phyloP scores from a whole-genome alignment of 148 eudicot species.

The Rhododendron henanense region DNA sequence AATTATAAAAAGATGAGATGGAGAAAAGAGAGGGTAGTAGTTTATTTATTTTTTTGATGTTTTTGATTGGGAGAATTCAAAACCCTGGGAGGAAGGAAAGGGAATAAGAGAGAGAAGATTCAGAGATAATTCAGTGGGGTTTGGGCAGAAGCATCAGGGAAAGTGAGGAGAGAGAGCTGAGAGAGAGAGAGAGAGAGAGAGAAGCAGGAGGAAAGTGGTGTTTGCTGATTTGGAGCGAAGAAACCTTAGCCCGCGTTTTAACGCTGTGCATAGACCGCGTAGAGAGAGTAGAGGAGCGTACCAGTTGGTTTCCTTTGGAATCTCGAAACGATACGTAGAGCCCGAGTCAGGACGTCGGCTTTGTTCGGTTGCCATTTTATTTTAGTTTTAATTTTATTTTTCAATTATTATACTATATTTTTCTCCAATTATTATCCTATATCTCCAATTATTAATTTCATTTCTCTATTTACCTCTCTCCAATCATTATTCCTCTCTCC shows the following conservation, averaged over 20 bases:
- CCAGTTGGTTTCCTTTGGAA: background rate
- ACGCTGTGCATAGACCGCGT: background rate
- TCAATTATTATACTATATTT: too few relatives aligned
- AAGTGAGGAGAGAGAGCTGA: background rate
- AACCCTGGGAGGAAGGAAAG: background rate
- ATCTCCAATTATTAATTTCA: too few relatives aligned
- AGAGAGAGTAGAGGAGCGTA: background rate
- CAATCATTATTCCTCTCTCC: too few relatives aligned
- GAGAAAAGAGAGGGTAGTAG: background rate
- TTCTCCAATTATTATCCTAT: too few relatives aligned
- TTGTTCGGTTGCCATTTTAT: background rate
- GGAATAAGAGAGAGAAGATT: background rate
- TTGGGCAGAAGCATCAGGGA: background rate
- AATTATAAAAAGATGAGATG: background rate
- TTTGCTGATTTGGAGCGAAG: background rate
- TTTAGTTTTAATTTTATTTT: too few relatives aligned
- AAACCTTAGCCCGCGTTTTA: background rate
- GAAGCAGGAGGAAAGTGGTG: background rate
- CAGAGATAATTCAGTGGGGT: constrained; percentile 8
- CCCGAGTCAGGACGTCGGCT: too few relatives aligned
- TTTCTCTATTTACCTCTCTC: too few relatives aligned
- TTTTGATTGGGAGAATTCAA: background rate
- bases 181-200: background rate
- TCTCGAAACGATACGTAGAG: background rate
- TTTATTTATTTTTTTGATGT: background rate